Conservation (phyloP, 768 basidiomycete genomes). For the Leccinum aurantiacum region DNA sequence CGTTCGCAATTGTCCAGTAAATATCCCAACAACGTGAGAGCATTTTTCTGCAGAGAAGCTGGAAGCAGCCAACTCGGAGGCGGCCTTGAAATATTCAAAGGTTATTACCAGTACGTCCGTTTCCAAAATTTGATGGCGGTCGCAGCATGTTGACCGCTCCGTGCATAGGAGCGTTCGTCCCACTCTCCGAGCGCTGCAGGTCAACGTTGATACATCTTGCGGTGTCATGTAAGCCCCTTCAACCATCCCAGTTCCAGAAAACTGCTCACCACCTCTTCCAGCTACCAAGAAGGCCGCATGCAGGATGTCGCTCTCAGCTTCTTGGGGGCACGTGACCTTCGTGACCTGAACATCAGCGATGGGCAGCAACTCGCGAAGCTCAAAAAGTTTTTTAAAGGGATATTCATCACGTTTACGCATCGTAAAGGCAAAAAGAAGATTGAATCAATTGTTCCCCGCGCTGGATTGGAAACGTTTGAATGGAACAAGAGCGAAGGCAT, state of each 20-base stretch:
- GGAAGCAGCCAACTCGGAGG: conserved; percentile 28
- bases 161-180: conserved; percentile 47
- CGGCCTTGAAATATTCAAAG: conserved; percentile 46
- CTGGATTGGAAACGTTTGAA: conserved; percentile 41
- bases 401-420: conserved; percentile 35
- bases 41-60: conserved; percentile 43
- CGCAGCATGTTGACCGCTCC: not conserved
- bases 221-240: conserved; percentile 40
- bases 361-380: conserved; percentile 33
- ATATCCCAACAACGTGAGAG: conserved; percentile 45
- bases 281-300: conserved; percentile 29
- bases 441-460: conserved; percentile 36
- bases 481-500: conserved; percentile 30
- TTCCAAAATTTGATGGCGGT: not conserved
- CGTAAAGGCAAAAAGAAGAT: conserved; percentile 35
- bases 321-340: conserved; percentile 24
- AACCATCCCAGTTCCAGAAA: not conserved
- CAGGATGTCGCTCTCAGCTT: conserved; percentile 34
- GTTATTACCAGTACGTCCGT: conserved; percentile 49
- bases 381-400: conserved; percentile 39
- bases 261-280: conserved; percentile 4
- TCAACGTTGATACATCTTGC: conserved; percentile 49
- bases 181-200: conserved; percentile 36
- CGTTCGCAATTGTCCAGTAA: conserved; percentile 29
- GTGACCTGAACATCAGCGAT: conserved; percentile 31